Evolutionary conservation across 306 rosid genomes (phyloP), one percentile per base, ranked within the genome.

Genomic region (Malus domestica): DNA sequence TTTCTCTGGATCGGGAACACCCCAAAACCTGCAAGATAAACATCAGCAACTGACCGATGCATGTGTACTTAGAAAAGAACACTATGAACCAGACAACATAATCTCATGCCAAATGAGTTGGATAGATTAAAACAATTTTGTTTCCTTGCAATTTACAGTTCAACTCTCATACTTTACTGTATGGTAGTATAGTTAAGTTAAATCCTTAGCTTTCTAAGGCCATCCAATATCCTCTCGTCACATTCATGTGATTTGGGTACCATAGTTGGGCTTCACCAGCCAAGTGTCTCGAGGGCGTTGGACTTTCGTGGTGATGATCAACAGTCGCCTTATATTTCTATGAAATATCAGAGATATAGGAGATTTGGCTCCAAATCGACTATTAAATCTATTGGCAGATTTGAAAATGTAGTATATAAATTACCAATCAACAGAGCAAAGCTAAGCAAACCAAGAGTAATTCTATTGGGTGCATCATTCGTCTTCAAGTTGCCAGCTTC

Each of bases 21-120:
- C 78, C 91, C 85, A 85, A 70, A 83, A 76, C 71, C 89, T 87
- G 54, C 51, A 73, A 62, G 29, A 67, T 30, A 58, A 57, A 79
- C n/a, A 65, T 38, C 70, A 49, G 45, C 25, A 58, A 74, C 61
- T 45, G 40, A 60, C 30, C n/a, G 15, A 68, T 71, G 46, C 35
- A 20, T 55, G 22, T 62, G 20, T 16, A 32, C 19, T 45, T 60
- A 20, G 44, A 74, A 69, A 68, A 27, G 59, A 69, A 52, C 0
- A 30, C 18, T 54, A 54, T 12, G 71, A 49, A 68, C 8, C 45
- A 20, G 49, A 71, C 64, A 65, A 72, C 49, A 60, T 23, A 51
- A 44, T 40, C 63, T 42, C 52, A 14, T 49, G 58, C 7, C 76
- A 45, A n/a, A 12, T 45, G 42, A 58, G 67, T 61, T 66, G 35